Evolutionary conservation across 176 grass and related monocot genomes (phyloP).

Genomic region (Aegilops sharonensis): DNA sequence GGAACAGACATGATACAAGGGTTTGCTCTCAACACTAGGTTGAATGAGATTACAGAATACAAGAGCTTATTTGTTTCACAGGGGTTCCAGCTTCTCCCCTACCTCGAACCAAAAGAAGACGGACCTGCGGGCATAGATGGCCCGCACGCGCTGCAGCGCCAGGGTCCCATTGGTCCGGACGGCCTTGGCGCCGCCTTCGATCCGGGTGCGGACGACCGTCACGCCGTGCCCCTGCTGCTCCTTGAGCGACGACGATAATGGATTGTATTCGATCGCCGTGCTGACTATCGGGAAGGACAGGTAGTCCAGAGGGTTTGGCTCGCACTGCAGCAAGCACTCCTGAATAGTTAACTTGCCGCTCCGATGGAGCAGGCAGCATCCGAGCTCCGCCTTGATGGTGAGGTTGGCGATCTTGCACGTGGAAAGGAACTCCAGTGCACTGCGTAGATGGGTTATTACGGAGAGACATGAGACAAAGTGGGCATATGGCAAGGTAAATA

Average conservation of each 20-base stretch:
- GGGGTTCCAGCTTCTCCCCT: constrained; percentile 32
- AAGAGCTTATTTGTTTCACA: neutral
- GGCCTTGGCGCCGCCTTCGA: constrained; percentile 88
- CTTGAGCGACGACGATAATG: constrained; percentile 18
- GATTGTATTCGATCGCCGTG: constrained; percentile 45
- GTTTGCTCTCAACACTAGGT: neutral
- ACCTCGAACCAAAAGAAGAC: constrained; percentile 99
- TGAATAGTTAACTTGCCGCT: constrained; percentile 78
- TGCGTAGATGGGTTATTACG: constrained; percentile 22
- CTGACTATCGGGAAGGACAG: constrained; percentile 94
- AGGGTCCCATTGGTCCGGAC: constrained; percentile 72
- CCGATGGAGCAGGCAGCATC: constrained; percentile 83
- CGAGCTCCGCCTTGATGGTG: constrained; percentile 79
- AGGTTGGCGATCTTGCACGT: constrained; percentile 90
- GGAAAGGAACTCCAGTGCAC: constrained; percentile 81
- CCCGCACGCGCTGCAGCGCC: constrained; percentile 70
- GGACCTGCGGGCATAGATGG: constrained; percentile 77
- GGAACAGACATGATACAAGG: neutral
- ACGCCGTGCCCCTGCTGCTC: constrained; percentile 58
- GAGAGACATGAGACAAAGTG: neutral
- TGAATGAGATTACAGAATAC: neutral
- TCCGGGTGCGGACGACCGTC: constrained; percentile 76
- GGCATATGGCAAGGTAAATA: neutral
- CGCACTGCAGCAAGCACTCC: constrained; percentile 88
- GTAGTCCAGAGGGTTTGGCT: constrained; percentile 87